A percentile compares a stretch with the other conserved stretches of the same genome.
Evolutionary conservation across 116 monocot species (phyloP).

Genomic region (Zostera marina): DNA sequence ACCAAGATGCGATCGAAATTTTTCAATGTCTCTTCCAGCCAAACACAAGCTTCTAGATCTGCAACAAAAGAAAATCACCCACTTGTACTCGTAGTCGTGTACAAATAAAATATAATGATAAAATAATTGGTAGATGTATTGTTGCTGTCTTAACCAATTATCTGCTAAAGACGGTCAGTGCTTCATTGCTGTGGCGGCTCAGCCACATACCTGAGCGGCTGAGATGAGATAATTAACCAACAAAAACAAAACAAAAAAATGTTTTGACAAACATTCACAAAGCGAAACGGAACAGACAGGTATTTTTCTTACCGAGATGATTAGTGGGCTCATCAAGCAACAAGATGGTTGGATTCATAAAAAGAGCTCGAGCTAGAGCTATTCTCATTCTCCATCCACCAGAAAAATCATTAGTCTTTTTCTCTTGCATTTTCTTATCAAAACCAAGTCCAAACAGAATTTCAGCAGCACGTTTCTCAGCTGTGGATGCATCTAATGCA

Average conservation of each 20-base stretch:
- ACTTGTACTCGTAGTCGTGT: no score
- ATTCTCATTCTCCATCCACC: conserved; percentile 99
- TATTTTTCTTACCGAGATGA: conserved; percentile 53
- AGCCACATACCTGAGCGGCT: no score
- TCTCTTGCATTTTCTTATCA: conserved; percentile 83
- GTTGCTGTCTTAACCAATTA: no score
- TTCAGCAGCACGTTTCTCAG: conserved; percentile 97
- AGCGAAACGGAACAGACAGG: neutral
- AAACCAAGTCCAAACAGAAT: conserved; percentile 92
- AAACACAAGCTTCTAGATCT: conserved; percentile 98
- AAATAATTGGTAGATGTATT: no score
- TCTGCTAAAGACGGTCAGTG: no score
- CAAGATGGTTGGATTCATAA: conserved; percentile 97
- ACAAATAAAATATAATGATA: neutral
- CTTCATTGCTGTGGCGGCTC: no score
- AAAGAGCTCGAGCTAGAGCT: conserved; percentile 86
- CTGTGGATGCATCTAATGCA: conserved; percentile 87
- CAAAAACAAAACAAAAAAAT: no score
- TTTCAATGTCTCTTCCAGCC: conserved; percentile 85
- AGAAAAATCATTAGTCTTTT: conserved; percentile 93
- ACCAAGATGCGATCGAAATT: conserved; percentile 87
- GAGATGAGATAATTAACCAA: no score
- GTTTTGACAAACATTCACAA: neutral
- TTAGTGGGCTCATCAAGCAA: conserved; percentile 98
- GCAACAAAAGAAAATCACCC: conserved; percentile 3